Evolutionary conservation across 228 moss, liverwort and hornwort species (phyloP).

Genomic region (Sphagnum magellanicum): DNA sequence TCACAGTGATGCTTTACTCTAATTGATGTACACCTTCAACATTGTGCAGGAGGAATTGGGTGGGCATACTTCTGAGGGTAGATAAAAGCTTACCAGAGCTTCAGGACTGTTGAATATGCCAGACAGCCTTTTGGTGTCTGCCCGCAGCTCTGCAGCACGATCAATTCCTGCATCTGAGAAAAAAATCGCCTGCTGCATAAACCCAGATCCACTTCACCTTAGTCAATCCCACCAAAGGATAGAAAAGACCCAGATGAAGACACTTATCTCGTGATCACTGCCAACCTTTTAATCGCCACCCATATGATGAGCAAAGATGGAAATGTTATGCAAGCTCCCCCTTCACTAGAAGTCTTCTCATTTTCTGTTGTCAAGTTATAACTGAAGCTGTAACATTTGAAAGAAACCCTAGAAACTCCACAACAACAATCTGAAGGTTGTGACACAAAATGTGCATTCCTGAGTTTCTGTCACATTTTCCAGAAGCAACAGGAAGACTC

Average conservation of each 20-base stretch:
- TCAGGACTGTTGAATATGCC: slow-evolving; percentile 50
- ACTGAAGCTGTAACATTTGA: too few relatives aligned
- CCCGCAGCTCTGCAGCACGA: slow-evolving; percentile 65
- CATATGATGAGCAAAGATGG: not conserved
- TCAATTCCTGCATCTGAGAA: slow-evolving; percentile 67
- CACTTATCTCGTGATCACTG: not conserved
- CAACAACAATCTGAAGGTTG: not conserved
- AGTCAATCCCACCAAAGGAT: not conserved
- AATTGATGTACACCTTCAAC: too few relatives aligned
- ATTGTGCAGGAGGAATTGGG: too few relatives aligned
- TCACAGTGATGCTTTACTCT: not conserved
- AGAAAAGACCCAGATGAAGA: not conserved
- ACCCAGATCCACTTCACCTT: not conserved
- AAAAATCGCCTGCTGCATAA: slow-evolving; percentile 40
- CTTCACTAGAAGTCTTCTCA: not conserved
- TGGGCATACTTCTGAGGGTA: not conserved
- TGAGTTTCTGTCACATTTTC: not conserved
- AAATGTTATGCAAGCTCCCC: not conserved
- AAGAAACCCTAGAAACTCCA: not conserved
- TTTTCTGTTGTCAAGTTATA: not conserved
- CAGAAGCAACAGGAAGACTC: not conserved
- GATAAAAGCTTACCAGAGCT: slow-evolving; percentile 39
- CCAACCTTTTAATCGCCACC: not conserved
- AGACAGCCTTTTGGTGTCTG: slow-evolving; percentile 43
- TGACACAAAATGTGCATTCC: not conserved